Percentiles rank a stretch among this genome's conserved stretches.
Evolutionary conservation across 352 stramenopile species (phyloP).

Genomic region (Phytophthora hibernalis): DNA sequence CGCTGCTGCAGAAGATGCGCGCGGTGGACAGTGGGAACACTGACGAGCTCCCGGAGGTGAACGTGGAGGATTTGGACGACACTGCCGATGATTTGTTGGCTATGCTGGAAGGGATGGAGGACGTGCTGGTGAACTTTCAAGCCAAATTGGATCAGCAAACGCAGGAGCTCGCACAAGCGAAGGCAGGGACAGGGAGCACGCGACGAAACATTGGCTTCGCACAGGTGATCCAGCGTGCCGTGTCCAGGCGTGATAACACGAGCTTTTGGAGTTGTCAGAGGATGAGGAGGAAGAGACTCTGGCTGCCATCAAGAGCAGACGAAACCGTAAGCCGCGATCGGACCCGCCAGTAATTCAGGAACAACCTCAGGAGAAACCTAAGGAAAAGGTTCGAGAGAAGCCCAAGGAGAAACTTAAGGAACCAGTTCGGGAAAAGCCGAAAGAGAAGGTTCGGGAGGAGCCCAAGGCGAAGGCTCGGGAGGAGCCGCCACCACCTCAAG

Average conservation of each 20-base stretch:
- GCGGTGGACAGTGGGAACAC: slow-evolving; percentile 40
- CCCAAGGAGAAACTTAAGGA: slow-evolving; percentile 15
- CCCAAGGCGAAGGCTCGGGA: slow-evolving; percentile 12
- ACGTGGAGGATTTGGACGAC: slow-evolving; percentile 32
- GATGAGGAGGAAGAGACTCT: slow-evolving; percentile 37
- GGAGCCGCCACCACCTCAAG: slow-evolving; percentile 20
- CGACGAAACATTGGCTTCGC: slow-evolving; percentile 37
- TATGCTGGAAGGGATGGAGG: slow-evolving; percentile 55
- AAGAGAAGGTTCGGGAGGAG: slow-evolving; percentile 24
- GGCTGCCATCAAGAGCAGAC: slow-evolving; percentile 36
- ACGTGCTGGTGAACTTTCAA: slow-evolving; percentile 64
- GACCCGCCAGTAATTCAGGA: slow-evolving; percentile 26
- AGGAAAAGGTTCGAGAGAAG: slow-evolving; percentile 16
- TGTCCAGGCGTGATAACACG: slow-evolving; percentile 30
- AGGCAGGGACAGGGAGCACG: slow-evolving; percentile 21
- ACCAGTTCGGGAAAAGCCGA: slow-evolving; percentile 7
- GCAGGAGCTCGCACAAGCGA: slow-evolving; percentile 46
- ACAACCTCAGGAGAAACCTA: slow-evolving; percentile 12
- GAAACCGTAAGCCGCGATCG: slow-evolving; percentile 31
- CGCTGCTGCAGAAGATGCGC: slow-evolving; percentile 44
- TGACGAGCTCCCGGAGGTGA: slow-evolving; percentile 27
- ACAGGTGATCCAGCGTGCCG: slow-evolving; percentile 38
- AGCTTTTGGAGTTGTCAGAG: slow-evolving; percentile 34
- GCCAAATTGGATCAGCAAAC: slow-evolving; percentile 57
- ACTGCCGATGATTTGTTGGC: slow-evolving; percentile 43